phyloP scores from a whole-genome alignment of 495 filamentous ascomycete genomes.

The Aspergillus funiculosus region DNA sequence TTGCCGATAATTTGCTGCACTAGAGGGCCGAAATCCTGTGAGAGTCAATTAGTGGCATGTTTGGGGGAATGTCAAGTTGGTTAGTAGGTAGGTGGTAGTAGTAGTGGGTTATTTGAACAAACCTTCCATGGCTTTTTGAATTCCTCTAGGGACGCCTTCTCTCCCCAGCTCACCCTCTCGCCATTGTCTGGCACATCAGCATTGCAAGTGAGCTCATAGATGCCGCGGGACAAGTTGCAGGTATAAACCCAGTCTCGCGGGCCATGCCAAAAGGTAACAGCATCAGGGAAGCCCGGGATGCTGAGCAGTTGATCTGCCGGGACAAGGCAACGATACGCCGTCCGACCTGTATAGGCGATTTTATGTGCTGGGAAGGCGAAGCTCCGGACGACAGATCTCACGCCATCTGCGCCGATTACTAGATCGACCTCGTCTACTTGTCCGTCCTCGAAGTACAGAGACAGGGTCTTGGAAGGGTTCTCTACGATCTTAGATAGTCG shows the following conservation, averaged over 20 bases:
- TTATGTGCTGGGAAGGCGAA: conserved; percentile 23
- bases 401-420: conserved; percentile 25
- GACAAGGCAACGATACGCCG: conserved; percentile 23
- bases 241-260: conserved; percentile 22
- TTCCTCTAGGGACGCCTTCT: conserved; percentile 14
- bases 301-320: conserved; percentile 13
- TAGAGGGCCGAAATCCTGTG: conserved; percentile 20
- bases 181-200: conserved; percentile 10
- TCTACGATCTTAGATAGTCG: conserved; percentile 12
- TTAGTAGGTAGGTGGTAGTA: too few species aligned
- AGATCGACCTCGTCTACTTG: conserved; percentile 21
- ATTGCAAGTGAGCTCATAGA: conserved; percentile 21
- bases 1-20: conserved; percentile 16
- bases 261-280: conserved; percentile 26
- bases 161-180: conserved; percentile 21
- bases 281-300: conserved; percentile 21
- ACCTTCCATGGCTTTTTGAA: conserved; percentile 17
- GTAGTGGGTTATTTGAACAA: not conserved
- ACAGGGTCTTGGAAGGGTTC: not conserved
- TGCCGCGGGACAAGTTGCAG: conserved; percentile 18
- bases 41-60: not conserved
- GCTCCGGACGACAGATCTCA: conserved; percentile 23
- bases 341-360: conserved; percentile 20
- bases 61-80: too few species aligned
- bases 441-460: conserved; percentile 21